Conservation (phyloP, 1,284 basidiomycete species). For the Sanghuangporus sanghuang region DNA sequence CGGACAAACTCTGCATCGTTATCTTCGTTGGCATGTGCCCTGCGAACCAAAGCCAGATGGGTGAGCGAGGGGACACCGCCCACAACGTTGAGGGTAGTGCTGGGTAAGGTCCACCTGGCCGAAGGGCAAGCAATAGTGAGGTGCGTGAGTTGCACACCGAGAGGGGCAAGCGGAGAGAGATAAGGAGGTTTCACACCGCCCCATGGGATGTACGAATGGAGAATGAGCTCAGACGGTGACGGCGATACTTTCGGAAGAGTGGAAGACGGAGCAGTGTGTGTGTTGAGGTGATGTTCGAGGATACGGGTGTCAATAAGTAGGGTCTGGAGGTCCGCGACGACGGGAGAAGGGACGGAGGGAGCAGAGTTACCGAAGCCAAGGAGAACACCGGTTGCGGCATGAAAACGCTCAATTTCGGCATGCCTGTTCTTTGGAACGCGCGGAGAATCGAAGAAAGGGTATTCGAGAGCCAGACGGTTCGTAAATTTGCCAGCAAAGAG, state of each 20-base stretch:
- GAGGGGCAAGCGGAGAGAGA: background rate
- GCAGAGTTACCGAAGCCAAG: conserved; percentile 9
- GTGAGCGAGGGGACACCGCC: conserved; percentile 31
- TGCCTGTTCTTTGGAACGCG: background rate
- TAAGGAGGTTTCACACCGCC: background rate
- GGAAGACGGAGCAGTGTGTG: background rate
- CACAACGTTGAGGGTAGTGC: conserved; percentile 30
- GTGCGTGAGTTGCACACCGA: conserved; percentile 27
- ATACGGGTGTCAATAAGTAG: conserved; percentile 7
- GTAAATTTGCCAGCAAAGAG: conserved; percentile 5
- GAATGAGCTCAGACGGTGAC: conserved; percentile 10
- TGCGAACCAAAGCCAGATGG: conserved; percentile 37
- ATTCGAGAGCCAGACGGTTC: conserved; percentile 3
- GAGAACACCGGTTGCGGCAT: conserved; percentile 3
- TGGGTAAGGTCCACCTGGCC: conserved; percentile 33
- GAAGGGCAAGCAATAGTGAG: conserved; percentile 37
- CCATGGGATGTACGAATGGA: conserved; percentile 4
- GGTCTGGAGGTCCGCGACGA: conserved; percentile 9
- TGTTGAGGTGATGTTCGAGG: background rate
- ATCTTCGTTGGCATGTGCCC: conserved; percentile 35
- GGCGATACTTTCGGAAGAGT: background rate
- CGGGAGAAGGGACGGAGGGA: background rate
- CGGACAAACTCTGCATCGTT: conserved; percentile 37
- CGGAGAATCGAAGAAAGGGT: background rate
- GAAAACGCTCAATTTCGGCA: background rate